Evolutionary conservation across 192 early-diverging fungal genomes (phyloP), one percentile per base, ranked within the genome.

Genomic region (Linnemannia exigua): DNA sequence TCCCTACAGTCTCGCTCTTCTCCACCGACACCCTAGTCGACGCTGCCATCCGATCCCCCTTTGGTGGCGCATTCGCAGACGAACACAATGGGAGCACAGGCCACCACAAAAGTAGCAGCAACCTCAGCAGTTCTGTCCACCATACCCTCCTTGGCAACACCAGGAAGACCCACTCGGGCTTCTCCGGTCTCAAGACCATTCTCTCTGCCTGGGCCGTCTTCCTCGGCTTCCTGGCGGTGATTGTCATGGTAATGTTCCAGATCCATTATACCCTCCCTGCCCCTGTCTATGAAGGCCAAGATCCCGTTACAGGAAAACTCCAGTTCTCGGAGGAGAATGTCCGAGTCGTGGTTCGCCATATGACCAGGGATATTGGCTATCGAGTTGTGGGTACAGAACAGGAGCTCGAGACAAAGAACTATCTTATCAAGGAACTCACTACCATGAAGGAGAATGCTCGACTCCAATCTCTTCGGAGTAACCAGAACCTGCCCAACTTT

Each of bases 241-340:
- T 79, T 36, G 46, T 41, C 14, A 58, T 35, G 31, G 22, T 79
- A 2, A 50, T 52, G 20, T 81, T 46, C 52, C 67, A 75, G 28
- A 15, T 75, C 50, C 79, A 81, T 28, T 81, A 81, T 22, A 81
- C 71, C 5, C 63, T 81, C 17, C 79, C 79, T 19, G 51, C 66
- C 19, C 72, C 79, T 22, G 66, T 81, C 66, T 37, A 68, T 25
- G 72, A 74, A 31, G 84, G 87, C 35, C 31, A 70, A 31, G 67
- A 81, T 41, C 87, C 87, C 3, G 54, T 72, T 0, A 72, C 75
- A 15, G 81, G 81, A 3, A 36, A 76, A 22, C 58, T 77, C 7
- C 87, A 91, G 76, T 92, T 93, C 48, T 93, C 91, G 20, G 92
- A 92, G 58, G 74, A 81, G 36, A 88, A 89, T 67, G 91, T 90